A percentile compares a stretch with the other conserved stretches of the same genome.
Conservation (phyloP, 192 early-diverging fungal species). For the Coemansia sp. region DNA sequence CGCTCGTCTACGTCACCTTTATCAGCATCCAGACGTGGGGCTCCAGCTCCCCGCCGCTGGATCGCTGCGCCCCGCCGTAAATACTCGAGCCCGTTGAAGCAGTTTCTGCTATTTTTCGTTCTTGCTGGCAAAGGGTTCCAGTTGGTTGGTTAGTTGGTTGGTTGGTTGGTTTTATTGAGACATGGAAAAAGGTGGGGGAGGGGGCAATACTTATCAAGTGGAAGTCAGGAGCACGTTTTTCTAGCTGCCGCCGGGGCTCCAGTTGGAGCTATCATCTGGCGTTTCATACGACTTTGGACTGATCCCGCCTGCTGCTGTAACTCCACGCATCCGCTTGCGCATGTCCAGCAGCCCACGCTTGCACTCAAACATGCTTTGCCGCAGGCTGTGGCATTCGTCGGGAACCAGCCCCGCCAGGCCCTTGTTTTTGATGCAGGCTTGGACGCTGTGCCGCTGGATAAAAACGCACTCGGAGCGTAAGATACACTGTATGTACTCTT, state of each 20-base stretch:
- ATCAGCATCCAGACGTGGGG: conserved; percentile 67
- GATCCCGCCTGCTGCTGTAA: conserved; percentile 32
- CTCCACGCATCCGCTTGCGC: conserved; percentile 53
- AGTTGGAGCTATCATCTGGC: conserved; percentile 43
- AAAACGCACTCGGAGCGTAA: conserved; percentile 54
- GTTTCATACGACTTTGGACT: conserved; percentile 12
- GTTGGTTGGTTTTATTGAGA: not conserved
- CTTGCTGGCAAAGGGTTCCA: too few relatives aligned
- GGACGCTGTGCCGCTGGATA: conserved; percentile 41
- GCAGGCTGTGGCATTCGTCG: conserved; percentile 36
- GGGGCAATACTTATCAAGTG: too few relatives aligned
- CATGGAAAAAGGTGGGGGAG: too few relatives aligned
- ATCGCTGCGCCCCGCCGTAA: conserved; percentile 28
- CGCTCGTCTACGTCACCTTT: conserved; percentile 80
- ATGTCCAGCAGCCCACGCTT: conserved; percentile 56
- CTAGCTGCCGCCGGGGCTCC: conserved; percentile 8
- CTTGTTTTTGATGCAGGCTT: conserved; percentile 49
- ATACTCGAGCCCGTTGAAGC: too few relatives aligned
- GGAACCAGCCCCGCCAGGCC: conserved; percentile 37
- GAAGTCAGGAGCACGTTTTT: too few relatives aligned
- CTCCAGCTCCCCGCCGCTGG: conserved; percentile 31
- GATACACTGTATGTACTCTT: conserved; percentile 51
- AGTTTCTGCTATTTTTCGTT: not conserved
- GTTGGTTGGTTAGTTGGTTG: too few relatives aligned
- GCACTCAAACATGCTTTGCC: conserved; percentile 53